Evolutionary conservation across 352 stramenopile genomes (phyloP), one percentile per base, ranked within the genome.

Genomic region (Phytopythium ostracodes): DNA sequence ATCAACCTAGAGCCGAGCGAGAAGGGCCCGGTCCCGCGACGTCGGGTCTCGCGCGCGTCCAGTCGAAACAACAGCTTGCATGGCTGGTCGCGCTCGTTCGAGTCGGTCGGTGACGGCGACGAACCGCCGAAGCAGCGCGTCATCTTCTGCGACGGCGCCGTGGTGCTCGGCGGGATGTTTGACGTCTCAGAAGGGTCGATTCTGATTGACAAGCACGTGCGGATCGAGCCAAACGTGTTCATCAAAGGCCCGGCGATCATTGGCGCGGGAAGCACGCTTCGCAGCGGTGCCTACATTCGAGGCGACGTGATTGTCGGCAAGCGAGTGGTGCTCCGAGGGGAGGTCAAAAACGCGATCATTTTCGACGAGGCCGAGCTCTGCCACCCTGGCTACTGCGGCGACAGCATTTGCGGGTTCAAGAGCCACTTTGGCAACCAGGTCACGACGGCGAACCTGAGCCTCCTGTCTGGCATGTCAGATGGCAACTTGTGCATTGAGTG

Each of bases 341-440:
- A 93, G 46, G 56, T 91, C 38, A 93, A 91, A 64, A 88, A 93
- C 49, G 72, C 72, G 5, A 59, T 94, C 40, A 75, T 92, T 58
- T 62, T 94, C 63, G 84, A 94, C 61, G 52, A 84, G 22, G 81
- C 84, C 0, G 82, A 92, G 78, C 64, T 94, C 4, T 84, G 81
- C 42, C 84, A 92, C 42, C 81, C 82, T 2, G 78, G 82, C 0
- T 92, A 94, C 64, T 90, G 77, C 49, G 82, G 82, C 18, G 84
- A 92, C 67, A 89, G 77, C 56, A 67, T 92, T 36, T 88, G 75
- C 25, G 84, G 84, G 4, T 84, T 80, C 61, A 88, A 86, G 64
- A 89, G 80, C 71, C 82, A 93, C 59, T 91, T 93, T 49, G 84
- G 81, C 52, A 93, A 93, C 71, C 84, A 93, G 62, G 84, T 89